Evolutionary conservation across 345 rosid genomes (phyloP), one percentile per base, ranked within the genome.

Genomic region (Pugionium dolabratum): DNA sequence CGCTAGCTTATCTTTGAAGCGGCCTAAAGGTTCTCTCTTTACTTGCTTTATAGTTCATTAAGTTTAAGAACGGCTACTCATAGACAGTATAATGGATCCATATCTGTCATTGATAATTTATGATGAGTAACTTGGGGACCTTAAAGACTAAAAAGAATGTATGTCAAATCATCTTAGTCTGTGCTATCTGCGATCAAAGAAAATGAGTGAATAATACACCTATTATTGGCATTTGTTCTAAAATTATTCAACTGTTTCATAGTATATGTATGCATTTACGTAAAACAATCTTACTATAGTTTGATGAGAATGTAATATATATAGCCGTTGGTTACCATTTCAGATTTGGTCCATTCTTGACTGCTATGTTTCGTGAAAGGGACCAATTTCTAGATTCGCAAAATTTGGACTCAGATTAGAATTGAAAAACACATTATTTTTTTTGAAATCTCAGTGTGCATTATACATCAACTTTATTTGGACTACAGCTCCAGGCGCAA

Each of bases 1-100:
- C 45, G 49, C 90, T 67, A 78, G 89, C 82, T 80, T 90, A 41
- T 65, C 89, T 73, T 67, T 78, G 85, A 88, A 85, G 83, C 82
- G 74, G 76, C 61, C 73, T 78, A 81, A 89, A 74, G 99, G 99
- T 93, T 46, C 54, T 73, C 57, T 52, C 70, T 70, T 45, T 30
- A 31, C 43, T 62, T 59, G 29, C 29, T 44, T 2, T 37, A 35
- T 43, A 11, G 66, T 51, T 35, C 49, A 59, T 52, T 73, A 57
- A 26, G 40, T 25, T 52, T 44, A 45, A 28, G 55, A 52, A 35
- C 30, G 54, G 43, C 54, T 65, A 31, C 47, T 51, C 48, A 25
- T 43, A 41, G 46, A 36, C 52, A 58, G 34, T 68, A 39, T 49
- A 49, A 6, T 55, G 34, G 42, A 51, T 60, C 69, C 70, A 55